Conservation (phyloP, 1,284 basidiomycete species). For the Ustilago shanxiensis region DNA sequence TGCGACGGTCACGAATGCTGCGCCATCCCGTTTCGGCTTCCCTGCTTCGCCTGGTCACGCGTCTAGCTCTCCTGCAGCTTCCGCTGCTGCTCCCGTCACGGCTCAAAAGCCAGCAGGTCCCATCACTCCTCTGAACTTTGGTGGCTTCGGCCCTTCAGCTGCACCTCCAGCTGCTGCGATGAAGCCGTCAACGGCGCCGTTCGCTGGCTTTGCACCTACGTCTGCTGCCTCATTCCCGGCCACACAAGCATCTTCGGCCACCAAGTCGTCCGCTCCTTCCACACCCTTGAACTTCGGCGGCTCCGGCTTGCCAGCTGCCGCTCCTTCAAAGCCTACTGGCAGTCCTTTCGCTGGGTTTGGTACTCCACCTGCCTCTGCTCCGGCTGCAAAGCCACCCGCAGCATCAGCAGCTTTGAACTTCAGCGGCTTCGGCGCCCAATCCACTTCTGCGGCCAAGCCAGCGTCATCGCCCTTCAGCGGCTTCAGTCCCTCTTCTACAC, state of each 20-base stretch:
- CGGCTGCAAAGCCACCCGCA: slow-evolving; percentile 9
- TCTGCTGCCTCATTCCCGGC: neutral
- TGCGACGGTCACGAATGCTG: slow-evolving; percentile 5
- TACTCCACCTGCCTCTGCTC: neutral
- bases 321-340: slow-evolving; percentile 13
- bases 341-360: slow-evolving; percentile 18
- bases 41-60: slow-evolving; percentile 19
- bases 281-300: slow-evolving; percentile 3
- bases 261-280: slow-evolving; percentile 2
- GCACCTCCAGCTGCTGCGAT: slow-evolving; percentile 7
- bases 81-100: neutral
- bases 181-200: neutral
- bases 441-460: slow-evolving; percentile 13
- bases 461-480: slow-evolving; percentile 16
- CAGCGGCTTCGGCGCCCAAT: slow-evolving; percentile 8
- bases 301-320: slow-evolving; percentile 15
- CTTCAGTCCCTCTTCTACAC: slow-evolving; percentile 11
- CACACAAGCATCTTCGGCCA: neutral
- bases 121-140: slow-evolving; percentile 10
- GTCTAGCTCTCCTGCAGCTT: neutral
- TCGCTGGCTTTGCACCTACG: slow-evolving; percentile 11
- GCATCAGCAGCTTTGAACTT: slow-evolving; percentile 21
- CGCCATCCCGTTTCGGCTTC: slow-evolving; percentile 16
- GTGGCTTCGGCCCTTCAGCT: slow-evolving; percentile 8
- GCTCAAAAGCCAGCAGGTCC: slow-evolving; percentile 9